phyloP scores from a whole-genome alignment of 768 basidiomycete genomes.

The Lactifluus volemus region DNA sequence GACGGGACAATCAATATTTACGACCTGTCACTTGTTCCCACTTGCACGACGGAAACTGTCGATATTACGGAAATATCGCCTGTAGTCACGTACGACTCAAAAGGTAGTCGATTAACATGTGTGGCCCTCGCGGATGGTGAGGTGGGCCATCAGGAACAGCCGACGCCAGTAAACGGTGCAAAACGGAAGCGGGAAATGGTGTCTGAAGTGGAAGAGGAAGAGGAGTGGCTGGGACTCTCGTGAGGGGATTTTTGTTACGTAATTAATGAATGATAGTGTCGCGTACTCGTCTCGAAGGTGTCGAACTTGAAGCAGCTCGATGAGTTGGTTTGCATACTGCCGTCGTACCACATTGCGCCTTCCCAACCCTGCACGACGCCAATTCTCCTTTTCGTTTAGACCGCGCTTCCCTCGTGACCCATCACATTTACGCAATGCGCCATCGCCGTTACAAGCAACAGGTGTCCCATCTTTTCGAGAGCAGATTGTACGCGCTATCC shows the following conservation, averaged over 20 bases:
- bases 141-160: background rate
- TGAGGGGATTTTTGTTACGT: background rate
- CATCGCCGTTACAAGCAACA: background rate
- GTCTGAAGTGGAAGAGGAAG: slow-evolving; percentile 22
- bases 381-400: slow-evolving; percentile 8
- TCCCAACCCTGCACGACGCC: slow-evolving; percentile 4
- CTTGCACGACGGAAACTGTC: slow-evolving; percentile 16
- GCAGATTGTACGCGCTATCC: slow-evolving; percentile 26
- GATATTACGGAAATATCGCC: slow-evolving; percentile 38
- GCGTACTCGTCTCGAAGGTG: too few species aligned
- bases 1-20: slow-evolving; percentile 81
- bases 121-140: slow-evolving; percentile 47
- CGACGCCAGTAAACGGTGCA: slow-evolving; percentile 21
- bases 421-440: background rate
- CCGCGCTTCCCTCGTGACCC: background rate
- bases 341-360: background rate
- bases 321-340: slow-evolving; percentile 15
- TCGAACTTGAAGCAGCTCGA: background rate
- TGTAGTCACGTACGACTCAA: slow-evolving; percentile 67
- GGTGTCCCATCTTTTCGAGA: slow-evolving; percentile 28
- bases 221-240: slow-evolving; percentile 15
- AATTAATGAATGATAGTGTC: background rate
- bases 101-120: slow-evolving; percentile 80
- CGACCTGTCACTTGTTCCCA: slow-evolving; percentile 48
- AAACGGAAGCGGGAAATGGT: slow-evolving; percentile 34